phyloP scores from a whole-genome alignment of 208 protist genomes.

The Borovskyia barvae region DNA sequence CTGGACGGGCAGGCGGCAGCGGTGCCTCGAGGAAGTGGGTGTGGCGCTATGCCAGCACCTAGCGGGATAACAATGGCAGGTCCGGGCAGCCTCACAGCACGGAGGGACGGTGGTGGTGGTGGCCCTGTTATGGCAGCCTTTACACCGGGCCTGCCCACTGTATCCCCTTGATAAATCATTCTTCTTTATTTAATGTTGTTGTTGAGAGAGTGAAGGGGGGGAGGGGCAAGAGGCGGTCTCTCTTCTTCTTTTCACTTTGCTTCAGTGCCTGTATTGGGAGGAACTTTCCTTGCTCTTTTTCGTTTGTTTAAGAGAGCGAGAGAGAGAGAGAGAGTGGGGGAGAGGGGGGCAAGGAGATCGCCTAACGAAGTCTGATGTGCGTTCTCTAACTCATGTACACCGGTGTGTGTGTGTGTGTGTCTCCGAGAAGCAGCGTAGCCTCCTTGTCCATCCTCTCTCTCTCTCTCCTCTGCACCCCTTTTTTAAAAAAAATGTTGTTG shows the following conservation, averaged over 20 bases:
- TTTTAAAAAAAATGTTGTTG: too few relatives aligned
- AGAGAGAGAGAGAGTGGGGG: too few relatives aligned
- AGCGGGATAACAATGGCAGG: too few relatives aligned
- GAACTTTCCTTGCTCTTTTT: conserved; percentile 11
- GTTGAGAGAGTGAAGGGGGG: too few relatives aligned
- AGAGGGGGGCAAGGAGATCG: too few relatives aligned
- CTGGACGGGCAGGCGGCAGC: too few relatives aligned
- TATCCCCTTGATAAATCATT: conserved; percentile 7
- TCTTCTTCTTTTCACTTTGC: conserved; percentile 22
- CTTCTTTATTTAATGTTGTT: too few relatives aligned
- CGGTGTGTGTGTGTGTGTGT: conserved; percentile 4
- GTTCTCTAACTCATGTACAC: background rate
- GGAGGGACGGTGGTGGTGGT: conserved; percentile 4
- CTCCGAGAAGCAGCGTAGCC: background rate
- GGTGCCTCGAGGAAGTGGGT: too few relatives aligned
- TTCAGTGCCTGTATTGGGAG: background rate
- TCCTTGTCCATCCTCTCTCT: background rate
- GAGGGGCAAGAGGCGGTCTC: background rate
- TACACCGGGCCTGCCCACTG: conserved; percentile 13
- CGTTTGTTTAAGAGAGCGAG: too few relatives aligned
- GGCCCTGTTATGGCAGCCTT: conserved; percentile 15
- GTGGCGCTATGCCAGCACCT: too few relatives aligned
- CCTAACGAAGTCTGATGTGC: too few relatives aligned
- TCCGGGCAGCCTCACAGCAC: too few relatives aligned
- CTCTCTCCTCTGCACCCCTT: background rate